Conservation (phyloP, 2,329 filamentous ascomycete species). For the Bipolaris gigantea region DNA sequence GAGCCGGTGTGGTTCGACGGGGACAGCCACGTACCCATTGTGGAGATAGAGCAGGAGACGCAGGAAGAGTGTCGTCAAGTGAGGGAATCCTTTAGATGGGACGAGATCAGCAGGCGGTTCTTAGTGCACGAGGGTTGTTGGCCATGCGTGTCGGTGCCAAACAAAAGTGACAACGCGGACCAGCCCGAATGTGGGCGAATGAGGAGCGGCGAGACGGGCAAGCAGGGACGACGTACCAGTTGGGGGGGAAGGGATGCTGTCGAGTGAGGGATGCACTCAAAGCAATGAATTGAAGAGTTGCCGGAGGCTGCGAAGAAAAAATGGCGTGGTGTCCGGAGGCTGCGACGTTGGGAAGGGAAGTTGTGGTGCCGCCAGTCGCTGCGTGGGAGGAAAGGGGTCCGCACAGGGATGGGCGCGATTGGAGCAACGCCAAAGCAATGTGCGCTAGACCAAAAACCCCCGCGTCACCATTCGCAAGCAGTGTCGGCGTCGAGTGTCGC, state of each 20-base stretch:
- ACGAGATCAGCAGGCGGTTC: slow-evolving; percentile 26
- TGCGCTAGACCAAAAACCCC: slow-evolving; percentile 41
- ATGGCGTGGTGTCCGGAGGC: slow-evolving; percentile 35
- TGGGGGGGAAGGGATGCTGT: slow-evolving; percentile 40
- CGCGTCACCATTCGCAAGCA: slow-evolving; percentile 20
- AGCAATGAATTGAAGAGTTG: slow-evolving; percentile 32
- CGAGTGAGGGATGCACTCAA: slow-evolving; percentile 40
- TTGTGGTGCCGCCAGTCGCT: slow-evolving; percentile 38
- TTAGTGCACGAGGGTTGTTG: slow-evolving; percentile 14
- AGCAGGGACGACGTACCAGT: slow-evolving; percentile 40
- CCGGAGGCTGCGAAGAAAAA: slow-evolving; percentile 29
- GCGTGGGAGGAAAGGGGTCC: slow-evolving; percentile 43
- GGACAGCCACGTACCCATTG: slow-evolving; percentile 44
- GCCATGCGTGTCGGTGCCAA: slow-evolving; percentile 27
- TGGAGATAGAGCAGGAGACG: slow-evolving; percentile 35
- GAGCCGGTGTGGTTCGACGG: slow-evolving; percentile 2
- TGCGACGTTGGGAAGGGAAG: slow-evolving; percentile 40
- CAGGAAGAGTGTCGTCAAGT: slow-evolving; percentile 34
- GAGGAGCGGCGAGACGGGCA: slow-evolving; percentile 29
- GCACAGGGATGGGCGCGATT: slow-evolving; percentile 38
- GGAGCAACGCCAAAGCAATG: slow-evolving; percentile 38
- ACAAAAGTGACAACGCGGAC: slow-evolving; percentile 40
- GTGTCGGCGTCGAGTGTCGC: slow-evolving; percentile 7
- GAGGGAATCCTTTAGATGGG: slow-evolving; percentile 38
- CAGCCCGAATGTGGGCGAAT: slow-evolving; percentile 40